phyloP scores from a whole-genome alignment of 805 yeast species.

The Candida oleophila region DNA sequence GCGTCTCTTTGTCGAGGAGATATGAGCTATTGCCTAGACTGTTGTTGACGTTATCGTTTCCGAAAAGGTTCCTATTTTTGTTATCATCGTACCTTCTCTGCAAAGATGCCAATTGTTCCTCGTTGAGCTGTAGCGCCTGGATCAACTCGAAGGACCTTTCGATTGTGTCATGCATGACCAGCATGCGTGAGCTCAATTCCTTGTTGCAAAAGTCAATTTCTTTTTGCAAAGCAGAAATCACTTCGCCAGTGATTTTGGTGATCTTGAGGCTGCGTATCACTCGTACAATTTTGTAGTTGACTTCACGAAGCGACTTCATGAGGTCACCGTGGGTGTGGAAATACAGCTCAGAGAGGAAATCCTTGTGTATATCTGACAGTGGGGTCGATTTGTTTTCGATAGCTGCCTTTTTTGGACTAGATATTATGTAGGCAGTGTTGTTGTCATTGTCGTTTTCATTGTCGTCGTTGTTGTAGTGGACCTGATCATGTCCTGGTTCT shows the following conservation, averaged over 20 bases:
- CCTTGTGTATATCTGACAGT: constrained; percentile 1
- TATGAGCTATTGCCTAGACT: constrained; percentile 21
- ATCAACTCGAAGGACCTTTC: constrained; percentile 25
- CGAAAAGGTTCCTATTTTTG: constrained; percentile 6
- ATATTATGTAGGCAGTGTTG: constrained; percentile 21
- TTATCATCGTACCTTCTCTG: constrained; percentile 25
- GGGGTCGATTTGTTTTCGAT: constrained; percentile 8
- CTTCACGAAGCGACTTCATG: constrained; percentile 29
- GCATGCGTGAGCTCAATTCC: constrained; percentile 23
- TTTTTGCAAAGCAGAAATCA: constrained; percentile 18
- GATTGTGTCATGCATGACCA: constrained; percentile 22
- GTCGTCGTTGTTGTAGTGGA: not conserved
- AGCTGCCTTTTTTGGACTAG: constrained; percentile 25
- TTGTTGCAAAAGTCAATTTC: constrained; percentile 26
- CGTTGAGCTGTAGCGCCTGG: constrained; percentile 25
- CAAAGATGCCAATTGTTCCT: constrained; percentile 30
- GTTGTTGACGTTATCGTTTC: not conserved
- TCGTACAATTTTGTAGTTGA: constrained; percentile 36
- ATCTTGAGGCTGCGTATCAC: constrained; percentile 34
- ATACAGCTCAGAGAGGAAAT: constrained; percentile 5
- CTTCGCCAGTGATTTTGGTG: constrained; percentile 35
- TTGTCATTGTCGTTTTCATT: constrained; percentile 4
- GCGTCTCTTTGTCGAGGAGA: constrained; percentile 35
- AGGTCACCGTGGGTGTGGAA: constrained; percentile 11
- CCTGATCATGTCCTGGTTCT: not conserved